A percentile compares a stretch with the other conserved stretches of the same genome.
Conservation (phyloP, 106 monocot species). For the Dioscorea zingiberensis region DNA sequence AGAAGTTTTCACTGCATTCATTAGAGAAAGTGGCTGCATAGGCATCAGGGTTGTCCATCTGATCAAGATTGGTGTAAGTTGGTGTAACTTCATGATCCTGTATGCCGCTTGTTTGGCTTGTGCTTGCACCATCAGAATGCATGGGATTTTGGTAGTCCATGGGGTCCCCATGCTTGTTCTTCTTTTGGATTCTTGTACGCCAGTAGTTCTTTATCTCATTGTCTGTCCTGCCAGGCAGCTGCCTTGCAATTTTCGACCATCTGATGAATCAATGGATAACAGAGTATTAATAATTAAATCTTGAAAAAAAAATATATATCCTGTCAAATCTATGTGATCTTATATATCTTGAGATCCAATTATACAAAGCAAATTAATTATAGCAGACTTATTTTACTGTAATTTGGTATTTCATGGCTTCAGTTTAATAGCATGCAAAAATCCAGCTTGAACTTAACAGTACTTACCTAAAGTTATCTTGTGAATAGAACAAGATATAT, state of each 20-base stretch:
- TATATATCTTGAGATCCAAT: too few relatives aligned
- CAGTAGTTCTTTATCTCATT: conserved; percentile 83
- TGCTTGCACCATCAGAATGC: conserved; percentile 25
- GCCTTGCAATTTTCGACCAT: conserved; percentile 63
- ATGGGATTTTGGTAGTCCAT: conserved; percentile 14
- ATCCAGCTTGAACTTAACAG: too few relatives aligned
- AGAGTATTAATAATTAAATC: too few relatives aligned
- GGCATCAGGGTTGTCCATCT: conserved; percentile 2
- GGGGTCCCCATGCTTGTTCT: conserved; percentile 32
- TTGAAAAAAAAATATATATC: too few relatives aligned
- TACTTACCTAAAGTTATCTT: too few relatives aligned
- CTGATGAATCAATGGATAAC: conserved; percentile 5
- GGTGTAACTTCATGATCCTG: conserved; percentile 3
- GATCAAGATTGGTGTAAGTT: neutral
- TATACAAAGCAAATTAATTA: too few relatives aligned
- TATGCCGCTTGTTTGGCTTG: conserved; percentile 18
- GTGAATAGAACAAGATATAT: too few relatives aligned
- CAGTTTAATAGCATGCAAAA: too few relatives aligned
- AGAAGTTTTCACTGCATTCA: conserved; percentile 22
- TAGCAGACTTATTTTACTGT: too few relatives aligned
- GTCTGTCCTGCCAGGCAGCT: conserved; percentile 73
- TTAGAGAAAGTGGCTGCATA: conserved; percentile 6
- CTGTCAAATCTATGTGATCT: too few relatives aligned
- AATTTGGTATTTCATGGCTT: too few relatives aligned
- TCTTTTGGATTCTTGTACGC: conserved; percentile 77